Percentiles rank a stretch among this genome's conserved stretches.
Evolutionary conservation across 441 rosid genomes (phyloP).

Genomic region (Manihot esculenta): DNA sequence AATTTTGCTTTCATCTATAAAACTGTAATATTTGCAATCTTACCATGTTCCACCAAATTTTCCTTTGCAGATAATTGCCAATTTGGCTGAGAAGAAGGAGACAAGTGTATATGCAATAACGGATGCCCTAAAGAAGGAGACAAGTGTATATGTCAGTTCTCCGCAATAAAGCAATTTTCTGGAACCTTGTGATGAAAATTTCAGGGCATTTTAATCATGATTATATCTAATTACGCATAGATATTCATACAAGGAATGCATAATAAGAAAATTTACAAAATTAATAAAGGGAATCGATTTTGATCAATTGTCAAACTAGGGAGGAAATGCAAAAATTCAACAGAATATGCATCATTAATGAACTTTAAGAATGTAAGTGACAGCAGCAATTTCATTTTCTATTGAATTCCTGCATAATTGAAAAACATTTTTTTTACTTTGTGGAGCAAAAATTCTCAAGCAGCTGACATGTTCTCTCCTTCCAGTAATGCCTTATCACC

Average conservation of each 20-base stretch:
- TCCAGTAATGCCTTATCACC: background rate
- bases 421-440: background rate
- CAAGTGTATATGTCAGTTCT: slow-evolving; percentile 14
- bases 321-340: no score
- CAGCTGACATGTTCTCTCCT: background rate
- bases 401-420: background rate
- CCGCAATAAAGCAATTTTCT: background rate
- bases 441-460: background rate
- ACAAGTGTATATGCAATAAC: slow-evolving; percentile 28
- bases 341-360: background rate
- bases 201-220: background rate
- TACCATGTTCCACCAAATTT: slow-evolving; percentile 40
- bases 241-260: background rate
- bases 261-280: background rate
- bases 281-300: background rate
- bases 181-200: background rate
- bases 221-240: background rate
- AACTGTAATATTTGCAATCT: slow-evolving; percentile 16
- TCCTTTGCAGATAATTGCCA: slow-evolving; percentile 32
- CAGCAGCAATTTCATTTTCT: background rate
- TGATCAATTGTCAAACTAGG: no score
- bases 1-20: background rate
- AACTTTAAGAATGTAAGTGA: background rate
- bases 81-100: slow-evolving; percentile 39
- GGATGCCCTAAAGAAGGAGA: slow-evolving; percentile 49